These are phyloP conservation scores for Jasminum sambac DNA, from an alignment of 257 asterid species.

Conservation along the genomic window DNA sequence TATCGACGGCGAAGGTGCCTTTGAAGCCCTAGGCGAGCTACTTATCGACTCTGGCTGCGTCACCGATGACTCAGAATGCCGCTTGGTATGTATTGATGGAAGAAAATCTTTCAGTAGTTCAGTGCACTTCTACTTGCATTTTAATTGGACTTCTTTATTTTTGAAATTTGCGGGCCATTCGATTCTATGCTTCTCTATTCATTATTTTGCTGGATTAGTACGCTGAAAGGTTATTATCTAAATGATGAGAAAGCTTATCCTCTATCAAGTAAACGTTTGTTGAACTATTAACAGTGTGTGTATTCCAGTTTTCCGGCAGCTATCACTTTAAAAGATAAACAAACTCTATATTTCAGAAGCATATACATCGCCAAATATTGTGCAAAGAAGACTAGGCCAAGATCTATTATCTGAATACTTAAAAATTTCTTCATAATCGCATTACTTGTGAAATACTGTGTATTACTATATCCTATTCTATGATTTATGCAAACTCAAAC, in stretches of 20 bases:
- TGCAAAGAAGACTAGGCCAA: neutral
- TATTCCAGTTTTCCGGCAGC: constrained; percentile 17
- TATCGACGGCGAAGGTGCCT: constrained; percentile 87
- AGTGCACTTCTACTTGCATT: neutral
- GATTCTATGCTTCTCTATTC: neutral
- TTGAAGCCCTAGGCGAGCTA: constrained; percentile 87
- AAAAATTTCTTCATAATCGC: neutral
- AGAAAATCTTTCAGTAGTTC: neutral
- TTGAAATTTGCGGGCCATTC: neutral
- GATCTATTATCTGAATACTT: neutral
- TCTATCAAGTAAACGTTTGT: neutral
- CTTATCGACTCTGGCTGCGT: constrained; percentile 85
- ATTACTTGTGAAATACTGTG: neutral
- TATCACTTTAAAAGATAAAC: neutral
- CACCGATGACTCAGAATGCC: constrained; percentile 71
- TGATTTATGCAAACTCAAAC: neutral
- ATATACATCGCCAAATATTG: neutral
- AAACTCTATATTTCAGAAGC: neutral
- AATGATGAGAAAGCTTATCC: neutral
- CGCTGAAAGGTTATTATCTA: constrained; percentile 3
- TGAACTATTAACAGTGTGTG: neutral
- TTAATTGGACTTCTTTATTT: neutral
- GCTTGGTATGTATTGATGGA: constrained; percentile 48
- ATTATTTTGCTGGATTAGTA: neutral
- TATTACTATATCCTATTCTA: neutral